A percentile compares a stretch with the other conserved stretches of the same genome.
Evolutionary conservation across 225 moss, liverwort and hornwort species (phyloP).

Genomic region (Lunularia cruciata): DNA sequence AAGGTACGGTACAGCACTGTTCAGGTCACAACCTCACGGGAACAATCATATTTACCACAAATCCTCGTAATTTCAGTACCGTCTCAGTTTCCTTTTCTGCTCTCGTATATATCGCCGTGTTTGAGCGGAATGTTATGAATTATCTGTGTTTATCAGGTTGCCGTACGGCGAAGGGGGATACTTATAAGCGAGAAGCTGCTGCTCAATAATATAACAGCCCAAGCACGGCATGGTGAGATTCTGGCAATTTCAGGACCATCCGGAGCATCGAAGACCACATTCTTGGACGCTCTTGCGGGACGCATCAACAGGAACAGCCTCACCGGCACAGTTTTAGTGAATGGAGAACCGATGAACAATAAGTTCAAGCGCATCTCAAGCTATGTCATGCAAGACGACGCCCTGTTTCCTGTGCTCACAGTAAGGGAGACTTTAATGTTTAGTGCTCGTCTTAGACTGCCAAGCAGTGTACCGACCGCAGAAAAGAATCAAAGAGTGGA

Average conservation of each 20-base stretch:
- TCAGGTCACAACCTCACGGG: no score
- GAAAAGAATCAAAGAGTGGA: constrained; percentile 41
- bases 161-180: no score
- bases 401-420: constrained; percentile 54
- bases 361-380: constrained; percentile 48
- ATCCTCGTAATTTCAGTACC: no score
- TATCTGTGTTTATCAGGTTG: no score
- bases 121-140: no score
- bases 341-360: constrained; percentile 39
- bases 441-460: constrained; percentile 46
- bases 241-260: constrained; percentile 57
- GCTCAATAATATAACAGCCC: constrained; percentile 37
- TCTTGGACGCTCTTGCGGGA: constrained; percentile 53
- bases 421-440: constrained; percentile 51
- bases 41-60: no score
- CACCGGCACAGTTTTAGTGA: constrained; percentile 38
- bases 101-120: no score
- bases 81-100: no score
- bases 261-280: constrained; percentile 57
- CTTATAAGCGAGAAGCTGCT: no score
- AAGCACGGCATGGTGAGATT: constrained; percentile 51
- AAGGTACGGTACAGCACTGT: no score
- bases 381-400: constrained; percentile 60
- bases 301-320: constrained; percentile 27
- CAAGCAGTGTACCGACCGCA: constrained; percentile 24